Percentiles rank a stretch among this genome's conserved stretches.
phyloP scores from a whole-genome alignment of 2,329 filamentous ascomycete species.

The Leptographium radiaticola region DNA sequence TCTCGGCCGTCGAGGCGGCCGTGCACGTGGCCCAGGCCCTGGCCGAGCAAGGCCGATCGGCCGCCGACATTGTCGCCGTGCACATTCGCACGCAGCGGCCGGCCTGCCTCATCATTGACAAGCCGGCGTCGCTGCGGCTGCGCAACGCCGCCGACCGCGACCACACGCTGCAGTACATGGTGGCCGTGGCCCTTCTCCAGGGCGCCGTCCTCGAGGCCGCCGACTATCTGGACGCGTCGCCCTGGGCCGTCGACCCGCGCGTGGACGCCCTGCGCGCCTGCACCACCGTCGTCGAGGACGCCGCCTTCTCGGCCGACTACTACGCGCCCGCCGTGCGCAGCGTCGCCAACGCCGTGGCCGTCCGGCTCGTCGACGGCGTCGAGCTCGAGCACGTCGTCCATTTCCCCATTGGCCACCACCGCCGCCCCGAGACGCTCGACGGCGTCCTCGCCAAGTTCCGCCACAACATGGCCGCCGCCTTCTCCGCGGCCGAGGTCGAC shows the following conservation, averaged over 20 bases:
- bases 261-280: background rate
- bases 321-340: background rate
- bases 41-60: background rate
- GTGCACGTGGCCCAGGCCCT: background rate
- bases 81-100: background rate
- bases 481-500: too few relatives aligned
- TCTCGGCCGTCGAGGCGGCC: background rate
- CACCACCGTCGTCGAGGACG: background rate
- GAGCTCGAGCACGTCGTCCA: background rate
- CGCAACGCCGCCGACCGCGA: background rate
- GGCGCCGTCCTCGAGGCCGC: background rate
- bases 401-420: background rate
- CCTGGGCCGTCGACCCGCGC: background rate
- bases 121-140: background rate
- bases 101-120: background rate
- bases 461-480: background rate
- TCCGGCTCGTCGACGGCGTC: background rate
- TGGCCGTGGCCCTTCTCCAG: background rate
- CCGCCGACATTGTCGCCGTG: background rate
- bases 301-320: background rate
- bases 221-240: background rate
- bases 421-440: background rate
- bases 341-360: background rate
- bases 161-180: background rate
- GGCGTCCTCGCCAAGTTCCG: background rate